A percentile compares a stretch with the other conserved stretches of the same genome.
Conservation (phyloP, 108 stramenopile genomes). For the Pseudonitzschia delicatissima region DNA sequence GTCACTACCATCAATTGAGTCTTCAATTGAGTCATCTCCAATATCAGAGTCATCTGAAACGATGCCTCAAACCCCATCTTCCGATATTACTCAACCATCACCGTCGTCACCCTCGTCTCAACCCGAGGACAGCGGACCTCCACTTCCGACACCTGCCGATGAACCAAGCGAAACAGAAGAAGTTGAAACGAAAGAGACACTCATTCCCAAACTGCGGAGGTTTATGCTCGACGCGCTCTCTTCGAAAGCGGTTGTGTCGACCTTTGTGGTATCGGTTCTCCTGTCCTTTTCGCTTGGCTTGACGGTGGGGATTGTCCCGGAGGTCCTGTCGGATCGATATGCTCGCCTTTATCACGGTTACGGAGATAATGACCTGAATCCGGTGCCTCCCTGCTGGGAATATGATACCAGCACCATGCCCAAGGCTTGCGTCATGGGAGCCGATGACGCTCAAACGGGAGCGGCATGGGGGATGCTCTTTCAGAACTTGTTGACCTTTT, state of each 20-base stretch:
- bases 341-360: conserved; percentile 69
- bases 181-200: background rate
- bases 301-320: conserved; percentile 63
- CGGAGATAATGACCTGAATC: background rate
- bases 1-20: too few relatives aligned
- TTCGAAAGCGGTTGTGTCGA: conserved; percentile 7
- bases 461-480: conserved; percentile 49
- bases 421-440: conserved; percentile 54
- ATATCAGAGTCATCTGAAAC: too few relatives aligned
- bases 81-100: too few relatives aligned
- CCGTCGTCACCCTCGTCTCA: too few relatives aligned
- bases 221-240: conserved; percentile 12
- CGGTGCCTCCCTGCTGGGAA: conserved; percentile 27
- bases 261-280: conserved; percentile 9
- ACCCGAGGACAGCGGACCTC: too few relatives aligned
- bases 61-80: too few relatives aligned
- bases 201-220: background rate
- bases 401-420: conserved; percentile 43
- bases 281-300: conserved; percentile 43
- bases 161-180: too few relatives aligned
- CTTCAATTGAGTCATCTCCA: too few relatives aligned
- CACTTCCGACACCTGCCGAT: too few relatives aligned
- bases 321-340: conserved; percentile 67
- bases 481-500: conserved; percentile 43
- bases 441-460: conserved; percentile 67